phyloP scores from a whole-genome alignment of 2,329 filamentous ascomycete genomes.

The Aspergillus novoparasiticus region DNA sequence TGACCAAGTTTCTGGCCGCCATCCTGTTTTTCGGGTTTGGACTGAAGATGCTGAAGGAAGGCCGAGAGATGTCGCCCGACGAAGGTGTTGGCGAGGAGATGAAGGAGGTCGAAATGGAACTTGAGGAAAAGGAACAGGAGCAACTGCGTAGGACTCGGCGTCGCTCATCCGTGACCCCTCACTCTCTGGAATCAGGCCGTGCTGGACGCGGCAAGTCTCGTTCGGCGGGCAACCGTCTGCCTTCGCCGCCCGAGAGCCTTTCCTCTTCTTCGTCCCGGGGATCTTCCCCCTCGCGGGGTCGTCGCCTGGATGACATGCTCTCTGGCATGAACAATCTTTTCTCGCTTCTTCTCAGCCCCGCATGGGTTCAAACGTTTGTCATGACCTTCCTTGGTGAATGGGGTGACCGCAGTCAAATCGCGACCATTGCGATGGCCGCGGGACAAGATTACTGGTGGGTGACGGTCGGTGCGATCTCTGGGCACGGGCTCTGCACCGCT shows the following conservation, averaged over 20 bases:
- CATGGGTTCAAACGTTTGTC: conserved; percentile 97
- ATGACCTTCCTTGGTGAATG: conserved; percentile 99
- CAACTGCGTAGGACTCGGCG: conserved; percentile 67
- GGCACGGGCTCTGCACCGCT: conserved; percentile 87
- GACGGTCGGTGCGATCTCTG: conserved; percentile 80
- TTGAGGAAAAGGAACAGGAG: conserved; percentile 87
- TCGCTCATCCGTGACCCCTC: conserved; percentile 70
- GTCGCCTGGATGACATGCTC: conserved; percentile 48
- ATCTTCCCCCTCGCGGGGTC: conserved; percentile 53
- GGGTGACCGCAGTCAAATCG: conserved; percentile 97
- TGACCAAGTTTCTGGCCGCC: conserved; percentile 86
- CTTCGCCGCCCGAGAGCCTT: conserved; percentile 77
- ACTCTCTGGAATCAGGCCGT: conserved; percentile 78
- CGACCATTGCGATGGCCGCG: conserved; percentile 97
- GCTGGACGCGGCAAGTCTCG: conserved; percentile 66
- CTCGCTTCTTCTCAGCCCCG: conserved; percentile 85
- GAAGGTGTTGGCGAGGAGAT: conserved; percentile 96
- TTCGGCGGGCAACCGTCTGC: conserved; percentile 69
- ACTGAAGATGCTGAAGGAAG: conserved; percentile 79
- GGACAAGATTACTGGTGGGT: conserved; percentile 99
- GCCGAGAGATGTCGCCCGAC: conserved; percentile 82
- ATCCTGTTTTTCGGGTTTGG: conserved; percentile 89
- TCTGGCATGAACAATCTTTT: conserved; percentile 81
- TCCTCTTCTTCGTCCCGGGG: conserved; percentile 73
- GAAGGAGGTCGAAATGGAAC: conserved; percentile 92